phyloP scores from a whole-genome alignment of 371 early-diverging fungal species.

The Circinella umbellata region DNA sequence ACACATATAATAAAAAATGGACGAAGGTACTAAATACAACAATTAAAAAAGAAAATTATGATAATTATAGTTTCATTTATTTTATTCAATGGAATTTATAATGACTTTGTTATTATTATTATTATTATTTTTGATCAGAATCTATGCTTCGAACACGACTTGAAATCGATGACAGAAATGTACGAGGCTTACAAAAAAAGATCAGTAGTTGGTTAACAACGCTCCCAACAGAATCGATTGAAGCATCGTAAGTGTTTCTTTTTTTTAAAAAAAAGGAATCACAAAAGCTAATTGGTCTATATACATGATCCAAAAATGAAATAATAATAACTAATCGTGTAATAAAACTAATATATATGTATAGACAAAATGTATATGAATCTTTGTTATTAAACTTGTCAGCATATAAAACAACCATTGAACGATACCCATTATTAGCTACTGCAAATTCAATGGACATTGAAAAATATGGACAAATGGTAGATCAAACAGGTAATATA shows the following conservation, averaged over 20 bases:
- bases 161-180: conserved; percentile 47
- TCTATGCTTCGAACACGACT: conserved; percentile 37
- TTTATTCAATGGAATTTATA: too few relatives aligned
- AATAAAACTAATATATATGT: background rate
- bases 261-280: background rate
- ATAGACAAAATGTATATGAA: conserved; percentile 41
- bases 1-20: background rate
- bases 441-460: conserved; percentile 55
- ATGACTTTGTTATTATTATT: too few relatives aligned
- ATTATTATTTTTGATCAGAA: background rate
- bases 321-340: too few relatives aligned
- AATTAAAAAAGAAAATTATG: too few relatives aligned
- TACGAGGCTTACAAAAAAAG: conserved; percentile 41
- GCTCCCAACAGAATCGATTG: conserved; percentile 33
- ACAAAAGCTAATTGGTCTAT: too few relatives aligned
- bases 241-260: conserved; percentile 32
- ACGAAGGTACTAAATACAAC: background rate
- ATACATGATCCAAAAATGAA: too few relatives aligned
- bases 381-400: conserved; percentile 36
- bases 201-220: conserved; percentile 28
- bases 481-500: conserved; percentile 40
- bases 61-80: too few relatives aligned
- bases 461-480: conserved; percentile 41
- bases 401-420: conserved; percentile 43
- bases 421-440: conserved; percentile 45